phyloP scores from a whole-genome alignment of 2,329 filamentous ascomycete genomes.

The Stromatinia cepivora region DNA sequence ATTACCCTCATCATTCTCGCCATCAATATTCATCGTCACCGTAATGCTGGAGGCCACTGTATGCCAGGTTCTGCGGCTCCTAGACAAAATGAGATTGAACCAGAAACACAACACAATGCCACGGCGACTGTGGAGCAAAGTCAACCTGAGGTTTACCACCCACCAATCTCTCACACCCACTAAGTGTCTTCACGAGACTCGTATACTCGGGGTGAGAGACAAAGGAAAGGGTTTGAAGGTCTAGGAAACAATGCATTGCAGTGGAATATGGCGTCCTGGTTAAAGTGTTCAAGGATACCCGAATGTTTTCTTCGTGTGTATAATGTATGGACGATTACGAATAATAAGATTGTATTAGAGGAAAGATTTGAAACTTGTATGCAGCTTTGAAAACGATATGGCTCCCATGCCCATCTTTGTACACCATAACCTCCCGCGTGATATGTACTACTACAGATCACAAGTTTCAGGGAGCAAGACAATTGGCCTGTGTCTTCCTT shows the following conservation, averaged over 20 bases:
- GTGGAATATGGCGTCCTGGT: background rate
- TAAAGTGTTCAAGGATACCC: background rate
- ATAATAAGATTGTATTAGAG: background rate
- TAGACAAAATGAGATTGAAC: background rate
- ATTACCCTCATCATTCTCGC: background rate
- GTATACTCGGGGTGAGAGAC: background rate
- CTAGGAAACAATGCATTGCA: background rate
- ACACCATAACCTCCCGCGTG: background rate
- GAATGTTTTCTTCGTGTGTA: conserved; percentile 6
- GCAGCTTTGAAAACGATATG: background rate
- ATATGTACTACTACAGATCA: background rate
- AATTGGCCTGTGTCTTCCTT: background rate
- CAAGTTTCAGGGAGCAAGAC: background rate
- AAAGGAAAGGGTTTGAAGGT: background rate
- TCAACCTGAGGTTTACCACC: background rate
- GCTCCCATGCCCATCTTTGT: background rate
- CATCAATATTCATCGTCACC: conserved; percentile 8
- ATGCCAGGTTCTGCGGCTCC: background rate
- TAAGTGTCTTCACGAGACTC: background rate
- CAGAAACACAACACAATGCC: background rate
- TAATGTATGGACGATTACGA: background rate
- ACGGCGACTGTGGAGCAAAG: background rate
- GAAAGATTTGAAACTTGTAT: background rate
- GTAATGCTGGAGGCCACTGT: conserved; percentile 16
- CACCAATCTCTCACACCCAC: background rate